Evolutionary conservation across 768 basidiomycete genomes (phyloP).

Genomic region (Mycena latifolia): DNA sequence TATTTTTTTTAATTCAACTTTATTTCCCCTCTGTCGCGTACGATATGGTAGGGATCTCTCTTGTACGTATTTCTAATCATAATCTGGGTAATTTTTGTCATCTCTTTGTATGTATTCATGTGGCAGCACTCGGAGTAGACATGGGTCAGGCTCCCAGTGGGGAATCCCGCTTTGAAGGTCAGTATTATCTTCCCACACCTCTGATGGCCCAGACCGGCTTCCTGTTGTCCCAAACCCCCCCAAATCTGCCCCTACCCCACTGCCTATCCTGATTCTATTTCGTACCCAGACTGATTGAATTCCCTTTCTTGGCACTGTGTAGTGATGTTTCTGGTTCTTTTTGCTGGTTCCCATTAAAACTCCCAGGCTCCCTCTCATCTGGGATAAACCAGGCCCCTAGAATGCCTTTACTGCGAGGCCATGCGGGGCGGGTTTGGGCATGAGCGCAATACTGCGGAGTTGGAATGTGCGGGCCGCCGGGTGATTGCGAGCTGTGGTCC

Average conservation of each 20-base stretch:
- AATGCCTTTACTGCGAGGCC: too few relatives aligned
- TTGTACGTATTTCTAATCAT: too few relatives aligned
- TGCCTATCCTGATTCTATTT: background rate
- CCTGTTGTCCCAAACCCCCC: too few relatives aligned
- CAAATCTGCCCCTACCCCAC: background rate
- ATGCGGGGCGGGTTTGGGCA: background rate
- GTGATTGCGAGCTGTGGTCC: conserved; percentile 8
- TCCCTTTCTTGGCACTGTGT: conserved; percentile 10
- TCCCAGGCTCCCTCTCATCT: conserved; percentile 12
- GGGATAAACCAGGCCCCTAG: conserved; percentile 1
- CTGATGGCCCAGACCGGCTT: background rate
- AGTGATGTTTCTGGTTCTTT: conserved; percentile 2
- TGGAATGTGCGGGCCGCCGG: conserved; percentile 15
- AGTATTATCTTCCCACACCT: too few relatives aligned
- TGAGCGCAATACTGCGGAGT: conserved; percentile 7
- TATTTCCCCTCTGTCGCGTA: too few relatives aligned
- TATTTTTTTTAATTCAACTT: too few relatives aligned
- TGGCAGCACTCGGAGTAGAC: too few relatives aligned
- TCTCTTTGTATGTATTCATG: too few relatives aligned
- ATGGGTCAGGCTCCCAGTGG: too few relatives aligned
- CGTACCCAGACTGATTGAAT: conserved; percentile 5
- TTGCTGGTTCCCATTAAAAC: background rate
- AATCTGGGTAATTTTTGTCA: too few relatives aligned
- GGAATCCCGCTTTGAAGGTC: too few relatives aligned
- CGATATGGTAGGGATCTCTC: too few relatives aligned